Evolutionary conservation across 345 rosid species (phyloP), one percentile per base, ranked within the genome.

Genomic region (Kandelia obovata): DNA sequence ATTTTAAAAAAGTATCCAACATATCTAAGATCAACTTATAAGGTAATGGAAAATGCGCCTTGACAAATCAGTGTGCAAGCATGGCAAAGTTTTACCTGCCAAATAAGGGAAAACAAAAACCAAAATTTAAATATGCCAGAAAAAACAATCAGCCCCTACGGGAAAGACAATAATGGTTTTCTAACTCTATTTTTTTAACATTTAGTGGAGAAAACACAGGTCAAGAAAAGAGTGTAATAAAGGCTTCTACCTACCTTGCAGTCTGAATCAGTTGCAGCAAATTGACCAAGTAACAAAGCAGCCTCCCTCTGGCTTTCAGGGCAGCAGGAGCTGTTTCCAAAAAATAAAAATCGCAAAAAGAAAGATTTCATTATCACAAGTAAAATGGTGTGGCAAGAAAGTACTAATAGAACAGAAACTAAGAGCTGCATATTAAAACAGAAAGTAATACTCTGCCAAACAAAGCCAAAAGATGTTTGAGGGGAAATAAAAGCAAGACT

Each of bases 291-390:
- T 77, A 95, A 85, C 64, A 95, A 83, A 77, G 99, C 99, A 8
- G 99, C 99, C 83, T 95, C 99, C 79, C 99, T 87, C 67, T 95
- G 99, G 83, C 96, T 95, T 84, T 95, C 99, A 26, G 97, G 81
- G 84, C 99, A 95, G 82, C 92, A 84, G 61, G 99, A 95, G 79
- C 99, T 95, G 86, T 78, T 53, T 32, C 75, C 67, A 69, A 62
- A 76, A 69, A 59, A 72, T 30, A 73, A 76, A 70, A 76, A 72
- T 53, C 26, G 74, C 31, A 59, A 77, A 49, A 56, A 57, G 61
- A 10, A 53, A 69, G 20, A 28, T 1, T 7, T 7, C 23, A 30
- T 21, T 7, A 17, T 39, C 27, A 27, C 2, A 1, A 31, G 39
- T 19, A 35, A 26, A 49, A 46, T 5, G 20, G 31, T 21, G 6